phyloP scores from a whole-genome alignment of 2,329 filamentous ascomycete species.

The Aciculosporium take region DNA sequence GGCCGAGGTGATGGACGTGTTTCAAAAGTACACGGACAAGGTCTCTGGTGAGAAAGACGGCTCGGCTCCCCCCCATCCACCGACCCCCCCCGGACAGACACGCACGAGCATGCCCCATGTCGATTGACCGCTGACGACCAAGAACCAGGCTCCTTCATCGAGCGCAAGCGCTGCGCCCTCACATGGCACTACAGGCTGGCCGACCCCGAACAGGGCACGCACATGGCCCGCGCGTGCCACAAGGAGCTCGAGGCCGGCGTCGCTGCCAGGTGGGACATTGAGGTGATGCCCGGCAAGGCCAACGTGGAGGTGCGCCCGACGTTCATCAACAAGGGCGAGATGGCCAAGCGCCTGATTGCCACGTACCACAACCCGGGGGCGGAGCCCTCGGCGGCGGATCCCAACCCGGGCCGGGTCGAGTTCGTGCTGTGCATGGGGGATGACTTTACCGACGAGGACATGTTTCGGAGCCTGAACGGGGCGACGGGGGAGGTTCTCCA shows the following conservation, averaged over 20 bases:
- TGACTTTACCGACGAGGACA: conserved; percentile 95
- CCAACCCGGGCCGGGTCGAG: conserved; percentile 44
- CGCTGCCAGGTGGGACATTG: conserved; percentile 70
- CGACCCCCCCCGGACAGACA: too few relatives aligned
- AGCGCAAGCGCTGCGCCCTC: conserved; percentile 82
- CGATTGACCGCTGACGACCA: neutral
- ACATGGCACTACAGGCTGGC: conserved; percentile 96
- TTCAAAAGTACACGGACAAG: conserved; percentile 76
- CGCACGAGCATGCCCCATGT: too few relatives aligned
- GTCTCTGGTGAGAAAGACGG: conserved; percentile 64
- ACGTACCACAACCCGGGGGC: conserved; percentile 47
- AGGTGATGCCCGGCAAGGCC: conserved; percentile 93
- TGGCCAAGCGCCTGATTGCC: conserved; percentile 67
- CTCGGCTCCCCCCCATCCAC: too few relatives aligned
- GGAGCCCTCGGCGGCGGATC: conserved; percentile 29
- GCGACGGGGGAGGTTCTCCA: conserved; percentile 38
- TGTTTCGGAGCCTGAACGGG: conserved; percentile 68
- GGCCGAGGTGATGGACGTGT: conserved; percentile 65
- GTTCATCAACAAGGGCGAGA: conserved; percentile 97
- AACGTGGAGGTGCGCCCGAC: conserved; percentile 94
- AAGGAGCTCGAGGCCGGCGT: conserved; percentile 68
- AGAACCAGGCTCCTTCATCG: conserved; percentile 65
- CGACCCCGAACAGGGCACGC: conserved; percentile 69
- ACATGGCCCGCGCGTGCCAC: conserved; percentile 69
- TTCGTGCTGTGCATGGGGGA: conserved; percentile 88